phyloP scores from a whole-genome alignment of 2,329 filamentous ascomycete genomes.

The Sporothrix pseudoabietina region DNA sequence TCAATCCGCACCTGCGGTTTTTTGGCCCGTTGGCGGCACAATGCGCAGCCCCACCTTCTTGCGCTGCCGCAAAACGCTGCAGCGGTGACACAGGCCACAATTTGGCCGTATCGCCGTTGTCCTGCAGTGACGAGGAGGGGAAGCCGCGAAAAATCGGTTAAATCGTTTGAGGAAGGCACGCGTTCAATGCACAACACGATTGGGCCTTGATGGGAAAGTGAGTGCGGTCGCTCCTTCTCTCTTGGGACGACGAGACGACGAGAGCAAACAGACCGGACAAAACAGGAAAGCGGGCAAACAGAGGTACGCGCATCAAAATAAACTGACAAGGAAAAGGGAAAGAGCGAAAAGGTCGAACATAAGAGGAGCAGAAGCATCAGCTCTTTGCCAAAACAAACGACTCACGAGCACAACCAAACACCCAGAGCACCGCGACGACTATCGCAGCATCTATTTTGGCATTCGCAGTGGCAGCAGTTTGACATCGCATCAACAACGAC shows the following conservation, averaged over 20 bases:
- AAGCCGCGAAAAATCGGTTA: not conserved
- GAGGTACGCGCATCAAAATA: not conserved
- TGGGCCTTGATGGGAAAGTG: not conserved
- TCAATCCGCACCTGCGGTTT: not conserved
- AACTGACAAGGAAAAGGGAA: not conserved
- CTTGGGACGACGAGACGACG: not conserved
- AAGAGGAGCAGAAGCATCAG: not conserved
- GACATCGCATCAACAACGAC: no score
- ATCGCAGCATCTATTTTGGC: not conserved
- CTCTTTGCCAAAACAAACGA: not conserved
- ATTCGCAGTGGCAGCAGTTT: not conserved
- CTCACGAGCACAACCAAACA: not conserved
- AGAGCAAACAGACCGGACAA: not conserved
- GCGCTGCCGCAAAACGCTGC: not conserved
- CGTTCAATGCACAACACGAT: not conserved
- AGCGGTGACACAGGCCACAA: not conserved
- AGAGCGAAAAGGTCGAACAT: not conserved
- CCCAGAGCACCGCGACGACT: not conserved
- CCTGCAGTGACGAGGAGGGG: constrained; percentile 7
- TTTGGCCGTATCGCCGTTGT: not conserved
- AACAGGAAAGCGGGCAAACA: not conserved
- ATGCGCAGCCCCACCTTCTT: not conserved
- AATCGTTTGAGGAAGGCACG: not conserved
- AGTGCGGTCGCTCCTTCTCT: constrained; percentile 18
- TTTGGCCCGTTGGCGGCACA: not conserved